Conservation (phyloP, 305 asterid species). For the Salvia sclarea region DNA sequence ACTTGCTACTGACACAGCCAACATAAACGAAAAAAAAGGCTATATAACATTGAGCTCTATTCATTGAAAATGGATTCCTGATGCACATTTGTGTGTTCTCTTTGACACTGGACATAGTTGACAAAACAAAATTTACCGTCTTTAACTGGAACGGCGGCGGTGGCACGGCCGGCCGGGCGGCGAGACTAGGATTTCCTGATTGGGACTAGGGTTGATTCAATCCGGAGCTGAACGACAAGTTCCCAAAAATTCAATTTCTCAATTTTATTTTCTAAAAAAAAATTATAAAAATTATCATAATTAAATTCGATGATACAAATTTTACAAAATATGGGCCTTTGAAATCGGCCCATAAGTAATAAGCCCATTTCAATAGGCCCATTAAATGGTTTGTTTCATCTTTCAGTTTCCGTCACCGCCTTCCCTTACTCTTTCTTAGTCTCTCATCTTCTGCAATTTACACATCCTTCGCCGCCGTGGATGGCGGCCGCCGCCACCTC, state of each 20-base stretch:
- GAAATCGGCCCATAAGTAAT: not conserved
- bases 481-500: slow-evolving; percentile 15
- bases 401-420: not conserved
- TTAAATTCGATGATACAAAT: too few species aligned
- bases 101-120: too few species aligned
- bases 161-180: not conserved
- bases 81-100: too few species aligned
- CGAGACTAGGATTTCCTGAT: not conserved
- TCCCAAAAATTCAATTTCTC: not conserved
- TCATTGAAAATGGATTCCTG: not conserved
- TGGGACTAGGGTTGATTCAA: not conserved
- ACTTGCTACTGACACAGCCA: slow-evolving; percentile 22
- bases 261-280: too few species aligned
- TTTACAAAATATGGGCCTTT: too few species aligned
- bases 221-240: not conserved
- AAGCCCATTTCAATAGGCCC: not conserved
- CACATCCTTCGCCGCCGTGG: slow-evolving; percentile 23
- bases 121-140: not conserved
- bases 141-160: not conserved
- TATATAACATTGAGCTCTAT: not conserved
- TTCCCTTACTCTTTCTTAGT: not conserved
- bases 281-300: too few species aligned
- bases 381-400: not conserved
- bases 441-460: slow-evolving; percentile 3
- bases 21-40: not conserved